These are phyloP conservation scores for Candida tropicalis DNA, from an alignment of 1,139 yeast species.

Conservation along the genomic window DNA sequence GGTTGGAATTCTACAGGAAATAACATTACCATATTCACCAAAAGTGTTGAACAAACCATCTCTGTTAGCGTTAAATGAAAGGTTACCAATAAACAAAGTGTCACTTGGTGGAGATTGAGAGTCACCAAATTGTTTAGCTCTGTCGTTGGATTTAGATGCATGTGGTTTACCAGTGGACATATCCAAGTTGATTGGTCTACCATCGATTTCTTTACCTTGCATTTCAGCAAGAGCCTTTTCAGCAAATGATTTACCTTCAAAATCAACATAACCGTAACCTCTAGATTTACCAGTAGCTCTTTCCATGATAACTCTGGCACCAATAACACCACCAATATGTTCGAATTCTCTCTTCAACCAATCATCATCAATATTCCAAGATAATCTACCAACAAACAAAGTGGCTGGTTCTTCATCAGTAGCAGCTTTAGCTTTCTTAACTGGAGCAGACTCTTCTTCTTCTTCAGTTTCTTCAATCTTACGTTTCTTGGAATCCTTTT, in stretches of 20 bases:
- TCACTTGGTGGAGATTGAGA: conserved; percentile 89
- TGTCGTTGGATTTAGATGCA: conserved; percentile 56
- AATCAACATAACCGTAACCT: conserved; percentile 98
- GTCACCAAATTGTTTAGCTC: conserved; percentile 91
- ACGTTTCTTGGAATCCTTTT: conserved; percentile 34
- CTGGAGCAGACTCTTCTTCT: conserved; percentile 27
- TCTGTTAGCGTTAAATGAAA: conserved; percentile 85
- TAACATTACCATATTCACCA: conserved; percentile 75
- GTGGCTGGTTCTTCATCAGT: conserved; percentile 71
- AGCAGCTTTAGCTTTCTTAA: conserved; percentile 39
- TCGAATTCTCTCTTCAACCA: conserved; percentile 90
- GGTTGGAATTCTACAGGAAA: conserved; percentile 93
- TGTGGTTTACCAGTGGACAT: conserved; percentile 84
- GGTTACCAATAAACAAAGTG: conserved; percentile 93
- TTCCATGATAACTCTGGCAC: conserved; percentile 94
- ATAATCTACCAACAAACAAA: conserved; percentile 92
- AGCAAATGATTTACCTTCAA: conserved; percentile 73
- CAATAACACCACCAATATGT: conserved; percentile 73
- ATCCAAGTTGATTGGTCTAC: conserved; percentile 94
- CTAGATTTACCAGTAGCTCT: conserved; percentile 90
- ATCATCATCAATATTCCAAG: conserved; percentile 96
- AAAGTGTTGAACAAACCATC: conserved; percentile 75
- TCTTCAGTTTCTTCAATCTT: conserved; percentile 34
- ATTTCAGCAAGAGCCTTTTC: conserved; percentile 83
- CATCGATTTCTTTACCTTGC: conserved; percentile 95